Evolutionary conservation across 108 stramenopile species (phyloP).

Genomic region (Skeletonema menzelii): DNA sequence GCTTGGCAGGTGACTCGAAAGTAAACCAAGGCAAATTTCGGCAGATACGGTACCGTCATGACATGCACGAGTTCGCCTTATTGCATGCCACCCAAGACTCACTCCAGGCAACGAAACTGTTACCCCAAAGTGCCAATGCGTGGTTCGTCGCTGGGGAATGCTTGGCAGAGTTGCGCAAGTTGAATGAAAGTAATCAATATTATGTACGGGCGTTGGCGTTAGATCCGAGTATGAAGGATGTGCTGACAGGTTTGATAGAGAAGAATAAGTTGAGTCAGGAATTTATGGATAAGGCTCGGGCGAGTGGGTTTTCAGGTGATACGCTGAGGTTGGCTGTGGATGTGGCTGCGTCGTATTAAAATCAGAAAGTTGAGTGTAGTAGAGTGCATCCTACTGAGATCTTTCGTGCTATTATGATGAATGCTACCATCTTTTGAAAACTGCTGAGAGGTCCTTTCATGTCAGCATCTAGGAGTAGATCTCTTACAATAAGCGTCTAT

Average conservation of each 20-base stretch:
- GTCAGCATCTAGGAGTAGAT: no score
- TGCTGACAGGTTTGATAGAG: constrained; percentile 51
- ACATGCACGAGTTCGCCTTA: constrained; percentile 79
- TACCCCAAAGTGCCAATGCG: constrained; percentile 54
- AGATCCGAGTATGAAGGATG: constrained; percentile 50
- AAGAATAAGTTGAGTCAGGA: constrained; percentile 56
- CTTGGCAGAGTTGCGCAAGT: constrained; percentile 66
- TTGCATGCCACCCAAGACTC: constrained; percentile 74
- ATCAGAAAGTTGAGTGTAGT: background rate
- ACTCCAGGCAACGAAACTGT: constrained; percentile 65
- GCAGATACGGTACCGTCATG: constrained; percentile 70
- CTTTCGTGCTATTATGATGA: no score
- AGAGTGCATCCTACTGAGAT: no score
- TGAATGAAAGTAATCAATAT: constrained; percentile 68
- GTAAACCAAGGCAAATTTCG: constrained; percentile 57
- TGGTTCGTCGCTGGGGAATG: constrained; percentile 74
- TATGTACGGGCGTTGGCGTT: constrained; percentile 66
- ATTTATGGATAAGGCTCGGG: constrained; percentile 54
- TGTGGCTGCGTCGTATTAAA: constrained; percentile 44
- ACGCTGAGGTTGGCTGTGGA: constrained; percentile 75
- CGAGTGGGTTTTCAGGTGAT: constrained; percentile 73
- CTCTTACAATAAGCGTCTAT: no score
- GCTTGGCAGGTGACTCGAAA: constrained; percentile 45
- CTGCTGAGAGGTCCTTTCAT: no score
- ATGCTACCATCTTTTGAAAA: no score